Conservation (phyloP, 2,329 filamentous ascomycete genomes). For the Fusarium sp. region DNA sequence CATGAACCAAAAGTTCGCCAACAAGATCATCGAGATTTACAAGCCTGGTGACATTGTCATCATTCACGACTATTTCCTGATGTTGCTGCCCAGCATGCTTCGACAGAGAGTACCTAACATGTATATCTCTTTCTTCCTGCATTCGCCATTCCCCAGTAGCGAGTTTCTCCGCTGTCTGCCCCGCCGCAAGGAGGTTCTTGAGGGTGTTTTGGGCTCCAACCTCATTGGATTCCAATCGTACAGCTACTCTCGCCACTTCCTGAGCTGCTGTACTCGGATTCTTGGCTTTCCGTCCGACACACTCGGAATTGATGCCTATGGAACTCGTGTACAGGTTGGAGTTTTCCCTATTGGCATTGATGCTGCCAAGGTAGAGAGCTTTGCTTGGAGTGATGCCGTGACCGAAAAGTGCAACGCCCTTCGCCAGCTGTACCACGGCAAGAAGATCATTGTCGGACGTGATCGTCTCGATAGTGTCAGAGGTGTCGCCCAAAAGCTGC, state of each 20-base stretch:
- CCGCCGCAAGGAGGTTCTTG: constrained; percentile 88
- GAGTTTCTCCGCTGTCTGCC: constrained; percentile 93
- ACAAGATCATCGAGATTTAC: constrained; percentile 89
- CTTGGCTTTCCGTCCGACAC: constrained; percentile 90
- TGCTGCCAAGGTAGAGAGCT: constrained; percentile 79
- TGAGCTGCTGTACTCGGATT: constrained; percentile 92
- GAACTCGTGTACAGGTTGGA: constrained; percentile 88
- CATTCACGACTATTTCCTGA: constrained; percentile 94
- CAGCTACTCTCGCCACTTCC: constrained; percentile 94
- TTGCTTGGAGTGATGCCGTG: constrained; percentile 78
- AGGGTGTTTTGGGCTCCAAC: constrained; percentile 90
- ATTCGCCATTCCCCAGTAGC: constrained; percentile 94
- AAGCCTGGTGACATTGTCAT: constrained; percentile 93
- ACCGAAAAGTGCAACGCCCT: constrained; percentile 81
- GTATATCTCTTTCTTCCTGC: constrained; percentile 94
- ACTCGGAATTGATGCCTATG: constrained; percentile 89
- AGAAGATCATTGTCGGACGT: constrained; percentile 94
- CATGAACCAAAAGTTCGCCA: constrained; percentile 93
- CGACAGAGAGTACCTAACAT: constrained; percentile 88
- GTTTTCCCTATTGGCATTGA: constrained; percentile 97
- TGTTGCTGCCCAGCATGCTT: constrained; percentile 89
- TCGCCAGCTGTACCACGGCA: constrained; percentile 83
- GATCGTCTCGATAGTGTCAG: constrained; percentile 94
- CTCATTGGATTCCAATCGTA: constrained; percentile 96
- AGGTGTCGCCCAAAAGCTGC: constrained; percentile 94